Conservation (phyloP, 2,329 filamentous ascomycete species). For the Nemania sp. region DNA sequence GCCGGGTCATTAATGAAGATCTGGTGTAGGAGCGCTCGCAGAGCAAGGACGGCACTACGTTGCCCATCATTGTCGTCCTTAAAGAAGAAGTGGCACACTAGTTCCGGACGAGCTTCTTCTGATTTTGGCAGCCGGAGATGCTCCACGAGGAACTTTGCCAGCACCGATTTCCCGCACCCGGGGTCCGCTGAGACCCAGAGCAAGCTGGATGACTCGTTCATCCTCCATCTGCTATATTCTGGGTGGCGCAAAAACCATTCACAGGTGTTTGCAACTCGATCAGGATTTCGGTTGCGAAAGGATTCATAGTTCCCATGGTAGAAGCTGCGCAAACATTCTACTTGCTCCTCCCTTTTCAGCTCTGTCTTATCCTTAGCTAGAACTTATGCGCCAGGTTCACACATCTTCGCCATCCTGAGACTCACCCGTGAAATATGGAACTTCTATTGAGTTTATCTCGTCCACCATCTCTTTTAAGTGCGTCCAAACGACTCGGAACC, state of each 20-base stretch:
- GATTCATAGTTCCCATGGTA: too few relatives aligned
- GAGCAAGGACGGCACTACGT: background rate
- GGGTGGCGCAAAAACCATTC: background rate
- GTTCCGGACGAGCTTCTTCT: too few relatives aligned
- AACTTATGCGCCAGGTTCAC: too few relatives aligned
- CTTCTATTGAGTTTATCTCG: too few relatives aligned
- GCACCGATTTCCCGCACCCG: conserved; percentile 12
- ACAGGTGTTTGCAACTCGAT: background rate
- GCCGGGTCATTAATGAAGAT: background rate
- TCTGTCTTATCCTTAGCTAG: too few relatives aligned
- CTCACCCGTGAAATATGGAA: too few relatives aligned
- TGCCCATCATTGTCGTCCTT: conserved; percentile 1
- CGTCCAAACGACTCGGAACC: too few relatives aligned
- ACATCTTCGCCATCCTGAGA: too few relatives aligned
- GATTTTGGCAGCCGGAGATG: background rate
- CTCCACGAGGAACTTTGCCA: background rate
- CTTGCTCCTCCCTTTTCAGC: too few relatives aligned
- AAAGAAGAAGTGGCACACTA: conserved; percentile 10
- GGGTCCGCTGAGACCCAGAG: conserved; percentile 12
- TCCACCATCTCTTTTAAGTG: too few relatives aligned
- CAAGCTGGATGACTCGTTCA: background rate
- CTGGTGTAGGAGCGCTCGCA: background rate
- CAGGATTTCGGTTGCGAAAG: background rate
- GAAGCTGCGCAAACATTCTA: too few relatives aligned
- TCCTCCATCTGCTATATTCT: background rate